These are phyloP conservation scores for Candida montana DNA, from an alignment of 805 yeast species.

Conservation along the genomic window DNA sequence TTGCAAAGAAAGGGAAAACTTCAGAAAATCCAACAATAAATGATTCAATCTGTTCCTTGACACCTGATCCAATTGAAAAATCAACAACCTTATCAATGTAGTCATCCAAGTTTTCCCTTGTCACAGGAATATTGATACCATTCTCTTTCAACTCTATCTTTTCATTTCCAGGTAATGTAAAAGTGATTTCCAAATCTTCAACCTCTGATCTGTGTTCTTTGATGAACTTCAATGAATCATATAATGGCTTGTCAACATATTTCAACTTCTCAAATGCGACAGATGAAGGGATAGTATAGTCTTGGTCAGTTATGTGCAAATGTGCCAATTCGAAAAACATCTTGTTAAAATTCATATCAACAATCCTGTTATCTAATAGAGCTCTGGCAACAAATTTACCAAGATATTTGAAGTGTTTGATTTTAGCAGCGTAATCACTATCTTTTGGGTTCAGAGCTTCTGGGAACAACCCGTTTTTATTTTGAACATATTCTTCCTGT, in stretches of 20 bases:
- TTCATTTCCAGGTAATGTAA: constrained; percentile 73
- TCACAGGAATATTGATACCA: constrained; percentile 51
- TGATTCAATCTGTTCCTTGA: constrained; percentile 55
- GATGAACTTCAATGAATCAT: constrained; percentile 51
- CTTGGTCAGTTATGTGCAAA: constrained; percentile 22
- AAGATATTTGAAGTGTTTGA: constrained; percentile 54
- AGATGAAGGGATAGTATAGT: constrained; percentile 4
- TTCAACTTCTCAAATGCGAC: constrained; percentile 29
- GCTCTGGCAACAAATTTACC: constrained; percentile 88
- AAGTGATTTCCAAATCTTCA: constrained; percentile 54
- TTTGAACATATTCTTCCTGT: constrained; percentile 34
- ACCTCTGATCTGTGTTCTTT: constrained; percentile 37
- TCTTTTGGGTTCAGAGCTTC: constrained; percentile 40
- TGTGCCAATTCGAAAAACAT: constrained; percentile 61
- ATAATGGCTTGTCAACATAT: constrained; percentile 53
- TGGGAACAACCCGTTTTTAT: constrained; percentile 66
- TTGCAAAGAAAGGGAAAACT: constrained; percentile 73
- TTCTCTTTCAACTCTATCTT: constrained; percentile 48
- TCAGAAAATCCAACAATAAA: constrained; percentile 78
- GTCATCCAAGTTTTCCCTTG: constrained; percentile 45
- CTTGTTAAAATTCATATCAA: constrained; percentile 75
- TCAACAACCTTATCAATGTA: constrained; percentile 58
- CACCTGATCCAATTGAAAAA: constrained; percentile 56
- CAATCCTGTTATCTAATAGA: constrained; percentile 76
- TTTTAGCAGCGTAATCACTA: constrained; percentile 35